A percentile compares a stretch with the other conserved stretches of the same genome.
Conservation (phyloP, 352 stramenopile genomes). For the Globisporangium megalacanthum region DNA sequence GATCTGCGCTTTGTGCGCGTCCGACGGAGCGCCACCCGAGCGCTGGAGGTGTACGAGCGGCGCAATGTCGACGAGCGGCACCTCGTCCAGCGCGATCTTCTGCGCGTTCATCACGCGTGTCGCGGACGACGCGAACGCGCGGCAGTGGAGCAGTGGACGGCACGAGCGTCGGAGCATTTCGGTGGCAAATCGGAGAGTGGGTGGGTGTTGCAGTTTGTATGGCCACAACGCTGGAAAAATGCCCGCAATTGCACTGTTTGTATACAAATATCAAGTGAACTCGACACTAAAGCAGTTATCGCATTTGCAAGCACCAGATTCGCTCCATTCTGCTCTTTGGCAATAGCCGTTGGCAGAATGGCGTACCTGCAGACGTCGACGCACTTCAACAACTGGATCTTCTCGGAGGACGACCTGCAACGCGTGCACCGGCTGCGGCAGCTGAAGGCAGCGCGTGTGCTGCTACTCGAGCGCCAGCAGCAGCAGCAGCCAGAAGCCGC, state of each 20-base stretch:
- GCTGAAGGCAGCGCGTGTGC: constrained; percentile 52
- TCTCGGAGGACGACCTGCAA: constrained; percentile 54
- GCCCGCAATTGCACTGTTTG: too few relatives aligned
- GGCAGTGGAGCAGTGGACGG: neutral
- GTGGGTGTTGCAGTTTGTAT: too few relatives aligned
- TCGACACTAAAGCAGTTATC: neutral
- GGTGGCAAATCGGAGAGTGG: neutral
- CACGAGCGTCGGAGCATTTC: neutral
- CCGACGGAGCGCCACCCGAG: neutral
- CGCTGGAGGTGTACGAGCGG: constrained; percentile 29
- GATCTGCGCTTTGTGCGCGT: constrained; percentile 31
- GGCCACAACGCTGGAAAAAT: too few relatives aligned
- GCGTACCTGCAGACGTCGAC: constrained; percentile 80
- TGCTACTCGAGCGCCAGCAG: constrained; percentile 62
- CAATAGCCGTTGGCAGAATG: constrained; percentile 27
- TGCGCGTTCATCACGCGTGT: constrained; percentile 36
- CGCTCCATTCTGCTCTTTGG: too few relatives aligned
- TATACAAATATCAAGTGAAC: neutral
- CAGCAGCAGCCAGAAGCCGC: constrained; percentile 7
- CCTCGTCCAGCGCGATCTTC: constrained; percentile 37
- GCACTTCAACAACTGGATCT: constrained; percentile 89
- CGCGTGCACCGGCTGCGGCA: constrained; percentile 52
- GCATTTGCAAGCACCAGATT: neutral
- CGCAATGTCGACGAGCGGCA: constrained; percentile 68
- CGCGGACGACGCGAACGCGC: neutral